Evolutionary conservation across 2,329 filamentous ascomycete species (phyloP).

Genomic region (Gnomoniopsis sp.): DNA sequence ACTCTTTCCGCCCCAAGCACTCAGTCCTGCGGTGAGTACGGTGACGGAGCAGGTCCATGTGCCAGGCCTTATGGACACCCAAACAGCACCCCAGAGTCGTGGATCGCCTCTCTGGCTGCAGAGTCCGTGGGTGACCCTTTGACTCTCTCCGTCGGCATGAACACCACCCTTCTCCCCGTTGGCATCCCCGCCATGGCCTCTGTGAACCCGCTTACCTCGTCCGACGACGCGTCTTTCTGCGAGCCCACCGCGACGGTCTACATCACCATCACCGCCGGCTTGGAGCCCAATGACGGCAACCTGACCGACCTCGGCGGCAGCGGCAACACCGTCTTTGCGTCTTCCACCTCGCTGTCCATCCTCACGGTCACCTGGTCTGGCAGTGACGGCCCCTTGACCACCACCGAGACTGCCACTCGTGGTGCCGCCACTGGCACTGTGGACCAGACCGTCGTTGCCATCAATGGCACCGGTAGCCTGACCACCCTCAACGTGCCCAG

Average conservation of each 20-base stretch:
- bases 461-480: not conserved
- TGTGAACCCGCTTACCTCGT: not conserved
- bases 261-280: conserved; percentile 8
- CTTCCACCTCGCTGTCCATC: not conserved
- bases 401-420: conserved; percentile 1
- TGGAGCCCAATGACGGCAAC: not conserved
- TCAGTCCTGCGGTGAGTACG: conserved; percentile 12
- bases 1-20: not conserved
- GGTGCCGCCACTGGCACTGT: not conserved
- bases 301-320: not conserved
- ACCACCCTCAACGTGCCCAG: conserved; percentile 7
- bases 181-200: not conserved
- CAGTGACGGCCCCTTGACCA: not conserved
- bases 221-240: not conserved
- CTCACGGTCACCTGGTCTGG: not conserved
- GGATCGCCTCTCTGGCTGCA: conserved; percentile 3
- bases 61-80: conserved; percentile 14
- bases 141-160: not conserved
- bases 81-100: conserved; percentile 10
- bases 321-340: not conserved
- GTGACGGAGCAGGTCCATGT: conserved; percentile 16
- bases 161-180: not conserved
- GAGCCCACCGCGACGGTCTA: conserved; percentile 6
- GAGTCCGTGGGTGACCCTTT: not conserved
- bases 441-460: conserved; percentile 1